These are phyloP conservation scores for Penicillium maclennaniae DNA, from an alignment of 495 filamentous ascomycete genomes.

Conservation along the genomic window DNA sequence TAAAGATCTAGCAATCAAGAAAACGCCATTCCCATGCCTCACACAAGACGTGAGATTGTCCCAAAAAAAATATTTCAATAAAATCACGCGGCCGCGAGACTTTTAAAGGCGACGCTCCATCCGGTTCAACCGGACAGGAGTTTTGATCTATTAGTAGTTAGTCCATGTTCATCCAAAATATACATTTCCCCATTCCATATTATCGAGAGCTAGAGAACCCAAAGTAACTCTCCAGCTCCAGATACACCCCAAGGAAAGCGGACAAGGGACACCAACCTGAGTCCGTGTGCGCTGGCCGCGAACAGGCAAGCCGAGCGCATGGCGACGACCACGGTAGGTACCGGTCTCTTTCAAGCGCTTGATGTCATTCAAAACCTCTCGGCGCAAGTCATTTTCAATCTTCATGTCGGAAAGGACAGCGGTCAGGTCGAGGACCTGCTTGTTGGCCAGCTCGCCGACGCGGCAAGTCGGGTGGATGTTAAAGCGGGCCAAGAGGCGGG, in stretches of 20 bases:
- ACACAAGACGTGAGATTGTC: constrained; percentile 25
- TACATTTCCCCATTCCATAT: neutral
- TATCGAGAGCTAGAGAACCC: neutral
- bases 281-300: constrained; percentile 82
- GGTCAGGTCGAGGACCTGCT: constrained; percentile 74
- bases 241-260: constrained; percentile 5
- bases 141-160: constrained; percentile 56
- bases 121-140: constrained; percentile 73
- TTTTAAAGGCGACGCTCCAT: constrained; percentile 62
- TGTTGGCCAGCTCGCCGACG: constrained; percentile 64
- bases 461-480: constrained; percentile 78
- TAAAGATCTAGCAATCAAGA: constrained; percentile 25
- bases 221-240: neutral
- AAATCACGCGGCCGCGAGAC: constrained; percentile 9
- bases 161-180: neutral
- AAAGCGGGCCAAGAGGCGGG: constrained; percentile 77
- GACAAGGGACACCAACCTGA: constrained; percentile 51
- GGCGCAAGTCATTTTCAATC: constrained; percentile 83
- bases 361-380: constrained; percentile 78
- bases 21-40: constrained; percentile 43
- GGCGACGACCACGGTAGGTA: constrained; percentile 80
- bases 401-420: constrained; percentile 86
- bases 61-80: constrained; percentile 11
- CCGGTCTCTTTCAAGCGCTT: constrained; percentile 85
- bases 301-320: constrained; percentile 85